A percentile compares a stretch with the other conserved stretches of the same genome.
Conservation (phyloP, 2,329 filamentous ascomycete species). For the Fusarium dlaminii region DNA sequence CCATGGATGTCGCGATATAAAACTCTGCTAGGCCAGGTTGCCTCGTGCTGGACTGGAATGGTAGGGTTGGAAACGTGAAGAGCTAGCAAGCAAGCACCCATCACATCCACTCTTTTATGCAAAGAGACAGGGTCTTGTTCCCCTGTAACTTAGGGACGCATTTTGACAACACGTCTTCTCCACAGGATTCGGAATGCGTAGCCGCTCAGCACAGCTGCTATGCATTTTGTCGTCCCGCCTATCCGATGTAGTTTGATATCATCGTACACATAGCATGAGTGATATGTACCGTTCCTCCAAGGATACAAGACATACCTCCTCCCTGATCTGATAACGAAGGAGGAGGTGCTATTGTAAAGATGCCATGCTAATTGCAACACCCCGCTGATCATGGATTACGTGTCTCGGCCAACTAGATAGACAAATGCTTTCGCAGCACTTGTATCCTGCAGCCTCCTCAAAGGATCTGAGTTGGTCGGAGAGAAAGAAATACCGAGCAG, state of each 20-base stretch:
- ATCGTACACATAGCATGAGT: constrained; percentile 18
- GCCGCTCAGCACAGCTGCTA: not conserved
- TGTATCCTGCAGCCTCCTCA: constrained; percentile 3
- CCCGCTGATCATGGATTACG: constrained; percentile 16
- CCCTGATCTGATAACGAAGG: not conserved
- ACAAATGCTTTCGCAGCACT: not conserved
- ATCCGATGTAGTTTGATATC: not conserved
- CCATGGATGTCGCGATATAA: constrained; percentile 6
- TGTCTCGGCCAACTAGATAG: constrained; percentile 14
- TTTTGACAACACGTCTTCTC: constrained; percentile 1
- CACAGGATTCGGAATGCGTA: not conserved
- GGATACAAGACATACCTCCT: constrained; percentile 1
- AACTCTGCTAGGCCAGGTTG: constrained; percentile 11
- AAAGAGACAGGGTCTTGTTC: not conserved
- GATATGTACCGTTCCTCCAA: not conserved
- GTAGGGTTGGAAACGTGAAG: not conserved
- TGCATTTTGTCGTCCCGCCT: constrained; percentile 3
- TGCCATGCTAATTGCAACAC: not conserved
- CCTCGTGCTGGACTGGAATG: not conserved
- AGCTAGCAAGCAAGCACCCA: not conserved
- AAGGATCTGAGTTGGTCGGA: not conserved
- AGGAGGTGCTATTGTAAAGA: not conserved
- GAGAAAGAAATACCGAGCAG: constrained; percentile 22
- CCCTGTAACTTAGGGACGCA: not conserved
- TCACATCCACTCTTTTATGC: not conserved